Conservation (phyloP, 441 rosid species). For the Corymbia citriodora region DNA sequence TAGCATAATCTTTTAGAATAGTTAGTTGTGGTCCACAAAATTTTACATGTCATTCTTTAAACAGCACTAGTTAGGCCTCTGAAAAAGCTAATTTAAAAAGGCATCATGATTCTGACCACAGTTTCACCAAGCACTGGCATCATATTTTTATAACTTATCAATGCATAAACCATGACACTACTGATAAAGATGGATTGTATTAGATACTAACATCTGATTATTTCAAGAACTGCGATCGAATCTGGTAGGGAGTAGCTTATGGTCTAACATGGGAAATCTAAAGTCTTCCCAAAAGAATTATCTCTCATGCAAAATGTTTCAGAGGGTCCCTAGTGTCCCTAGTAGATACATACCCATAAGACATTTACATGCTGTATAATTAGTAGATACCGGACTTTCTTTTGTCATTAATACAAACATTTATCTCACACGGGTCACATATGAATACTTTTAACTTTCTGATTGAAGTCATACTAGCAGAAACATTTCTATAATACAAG, state of each 20-base stretch:
- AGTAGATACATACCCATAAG: neutral
- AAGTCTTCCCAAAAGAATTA: neutral
- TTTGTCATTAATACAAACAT: neutral
- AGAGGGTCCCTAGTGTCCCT: neutral
- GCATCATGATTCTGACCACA: neutral
- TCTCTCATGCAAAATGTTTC: neutral
- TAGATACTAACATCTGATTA: neutral
- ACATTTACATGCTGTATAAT: neutral
- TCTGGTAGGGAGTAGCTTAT: neutral
- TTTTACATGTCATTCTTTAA: neutral
- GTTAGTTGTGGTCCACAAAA: neutral
- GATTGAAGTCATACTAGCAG: neutral
- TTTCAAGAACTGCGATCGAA: neutral
- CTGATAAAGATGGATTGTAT: neutral
- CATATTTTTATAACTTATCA: neutral
- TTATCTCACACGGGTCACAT: neutral
- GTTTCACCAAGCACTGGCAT: neutral
- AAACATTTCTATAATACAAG: neutral
- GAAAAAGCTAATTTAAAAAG: neutral
- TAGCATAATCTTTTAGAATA: neutral
- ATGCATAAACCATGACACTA: neutral
- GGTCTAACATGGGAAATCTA: neutral
- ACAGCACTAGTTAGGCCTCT: neutral
- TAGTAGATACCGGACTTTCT: neutral
- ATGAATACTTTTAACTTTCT: neutral